phyloP scores from a whole-genome alignment of 352 stramenopile species.

The Thalassiosira exigua region DNA sequence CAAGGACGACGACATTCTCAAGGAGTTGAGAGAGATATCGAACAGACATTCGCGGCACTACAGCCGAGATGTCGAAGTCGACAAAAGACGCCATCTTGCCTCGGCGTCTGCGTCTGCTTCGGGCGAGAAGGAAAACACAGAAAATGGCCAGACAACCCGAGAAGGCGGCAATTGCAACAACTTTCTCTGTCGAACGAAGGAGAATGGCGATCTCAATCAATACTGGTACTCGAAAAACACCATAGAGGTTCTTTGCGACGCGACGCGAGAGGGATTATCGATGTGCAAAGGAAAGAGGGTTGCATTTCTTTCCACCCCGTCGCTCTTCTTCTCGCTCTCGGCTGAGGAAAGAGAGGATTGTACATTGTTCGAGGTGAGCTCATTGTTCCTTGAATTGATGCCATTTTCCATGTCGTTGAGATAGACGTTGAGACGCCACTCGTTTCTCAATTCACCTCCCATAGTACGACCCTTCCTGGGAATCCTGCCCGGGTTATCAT shows the following conservation, averaged over 20 bases:
- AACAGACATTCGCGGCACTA: conserved; percentile 31
- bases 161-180: conserved; percentile 9
- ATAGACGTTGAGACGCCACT: too few relatives aligned
- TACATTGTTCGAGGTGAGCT: conserved; percentile 90
- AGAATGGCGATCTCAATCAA: conserved; percentile 95
- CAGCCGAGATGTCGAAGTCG: not conserved
- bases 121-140: conserved; percentile 8
- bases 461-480: conserved; percentile 68
- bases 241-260: conserved; percentile 77
- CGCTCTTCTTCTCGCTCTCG: conserved; percentile 90
- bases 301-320: conserved; percentile 94
- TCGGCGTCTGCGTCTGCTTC: not conserved
- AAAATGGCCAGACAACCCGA: not conserved
- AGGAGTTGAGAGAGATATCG: conserved; percentile 52
- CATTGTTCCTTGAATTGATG: conserved; percentile 1
- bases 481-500: conserved; percentile 84
- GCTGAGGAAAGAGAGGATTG: conserved; percentile 76
- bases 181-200: conserved; percentile 46
- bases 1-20: conserved; percentile 30
- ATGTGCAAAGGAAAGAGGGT: conserved; percentile 41
- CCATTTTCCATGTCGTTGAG: too few relatives aligned
- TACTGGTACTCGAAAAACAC: conserved; percentile 94
- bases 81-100: not conserved
- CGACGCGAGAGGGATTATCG: conserved; percentile 58
- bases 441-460: too few relatives aligned